A percentile compares a stretch with the other conserved stretches of the same genome.
Conservation (phyloP, 495 filamentous ascomycete species). For the Penicillium dipodomyicola region DNA sequence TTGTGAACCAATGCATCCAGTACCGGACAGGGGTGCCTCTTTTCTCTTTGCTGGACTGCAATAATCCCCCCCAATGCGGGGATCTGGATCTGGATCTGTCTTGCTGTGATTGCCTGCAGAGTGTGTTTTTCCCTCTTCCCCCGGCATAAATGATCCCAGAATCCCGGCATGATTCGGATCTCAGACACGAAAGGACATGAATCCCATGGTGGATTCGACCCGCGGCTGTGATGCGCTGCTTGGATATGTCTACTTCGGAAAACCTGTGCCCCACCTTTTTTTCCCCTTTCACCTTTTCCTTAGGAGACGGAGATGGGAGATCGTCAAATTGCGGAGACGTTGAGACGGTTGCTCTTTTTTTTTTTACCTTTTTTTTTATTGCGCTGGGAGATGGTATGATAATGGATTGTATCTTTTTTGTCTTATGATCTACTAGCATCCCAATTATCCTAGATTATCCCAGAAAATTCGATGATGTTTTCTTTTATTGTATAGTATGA, state of each 20-base stretch:
- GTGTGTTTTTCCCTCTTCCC: slow-evolving; percentile 16
- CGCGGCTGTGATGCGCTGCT: slow-evolving; percentile 16
- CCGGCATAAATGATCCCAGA: slow-evolving; percentile 14
- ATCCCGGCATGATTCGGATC: slow-evolving; percentile 11
- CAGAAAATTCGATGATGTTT: neutral
- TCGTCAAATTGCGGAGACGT: slow-evolving; percentile 6
- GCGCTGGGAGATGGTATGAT: slow-evolving; percentile 2
- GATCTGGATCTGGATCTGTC: slow-evolving; percentile 15
- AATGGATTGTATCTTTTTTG: slow-evolving; percentile 1
- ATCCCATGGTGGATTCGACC: slow-evolving; percentile 53
- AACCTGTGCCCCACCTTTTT: slow-evolving; percentile 2
- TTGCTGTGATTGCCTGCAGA: slow-evolving; percentile 18
- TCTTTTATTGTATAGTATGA: neutral
- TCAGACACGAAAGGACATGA: slow-evolving; percentile 39
- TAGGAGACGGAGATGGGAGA: slow-evolving; percentile 1
- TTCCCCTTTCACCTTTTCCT: slow-evolving; percentile 8
- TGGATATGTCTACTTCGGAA: slow-evolving; percentile 16
- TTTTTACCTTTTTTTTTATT: neutral
- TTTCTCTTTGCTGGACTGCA: slow-evolving; percentile 22
- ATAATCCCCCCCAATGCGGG: neutral
- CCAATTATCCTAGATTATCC: neutral
- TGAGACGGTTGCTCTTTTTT: slow-evolving; percentile 7
- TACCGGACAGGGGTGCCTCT: slow-evolving; percentile 24
- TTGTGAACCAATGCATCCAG: slow-evolving; percentile 23
- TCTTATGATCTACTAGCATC: slow-evolving; percentile 1